Percentiles rank a stretch among this genome's conserved stretches.
Evolutionary conservation across 208 protist genomes (phyloP).

Genomic region (Blastocrithidia nonstop): DNA sequence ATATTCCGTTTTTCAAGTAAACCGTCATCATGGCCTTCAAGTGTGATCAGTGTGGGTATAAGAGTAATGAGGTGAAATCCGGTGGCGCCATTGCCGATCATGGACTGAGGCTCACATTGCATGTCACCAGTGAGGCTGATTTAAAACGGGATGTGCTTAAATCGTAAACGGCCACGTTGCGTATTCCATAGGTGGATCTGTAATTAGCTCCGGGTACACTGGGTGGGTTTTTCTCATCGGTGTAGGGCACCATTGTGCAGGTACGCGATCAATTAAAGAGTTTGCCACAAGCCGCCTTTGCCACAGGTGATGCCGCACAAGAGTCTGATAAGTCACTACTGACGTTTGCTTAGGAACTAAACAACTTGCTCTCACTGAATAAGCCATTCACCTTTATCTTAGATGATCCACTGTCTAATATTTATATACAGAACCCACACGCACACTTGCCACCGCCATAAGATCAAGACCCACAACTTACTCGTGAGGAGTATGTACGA

Average conservation of each 20-base stretch:
- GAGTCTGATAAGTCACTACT: conserved; percentile 49
- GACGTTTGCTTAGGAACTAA: conserved; percentile 68
- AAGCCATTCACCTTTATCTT: conserved; percentile 84
- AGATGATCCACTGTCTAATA: conserved; percentile 85
- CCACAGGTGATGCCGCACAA: conserved; percentile 47
- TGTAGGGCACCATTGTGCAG: conserved; percentile 84
- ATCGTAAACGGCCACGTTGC: conserved; percentile 76
- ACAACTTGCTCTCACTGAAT: conserved; percentile 41
- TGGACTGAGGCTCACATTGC: conserved; percentile 55
- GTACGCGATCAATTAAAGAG: conserved; percentile 74
- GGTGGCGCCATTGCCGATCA: conserved; percentile 72
- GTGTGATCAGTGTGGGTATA: conserved; percentile 90
- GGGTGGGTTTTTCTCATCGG: conserved; percentile 89
- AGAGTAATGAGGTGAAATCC: conserved; percentile 88
- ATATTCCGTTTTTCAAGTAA: conserved; percentile 93
- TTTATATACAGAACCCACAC: conserved; percentile 89
- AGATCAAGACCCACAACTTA: conserved; percentile 71
- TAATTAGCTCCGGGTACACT: conserved; percentile 80
- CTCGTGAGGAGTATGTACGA: conserved; percentile 59
- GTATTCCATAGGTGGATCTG: conserved; percentile 81
- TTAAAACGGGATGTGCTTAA: conserved; percentile 91
- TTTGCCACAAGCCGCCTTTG: conserved; percentile 67
- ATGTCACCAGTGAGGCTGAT: conserved; percentile 63
- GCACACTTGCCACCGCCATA: conserved; percentile 70
- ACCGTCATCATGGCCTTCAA: conserved; percentile 88